A percentile compares a stretch with the other conserved stretches of the same genome.
These are phyloP conservation scores for Emericellopsis atlantica DNA, from an alignment of 2,329 filamentous ascomycete genomes.

Conservation along the genomic window DNA sequence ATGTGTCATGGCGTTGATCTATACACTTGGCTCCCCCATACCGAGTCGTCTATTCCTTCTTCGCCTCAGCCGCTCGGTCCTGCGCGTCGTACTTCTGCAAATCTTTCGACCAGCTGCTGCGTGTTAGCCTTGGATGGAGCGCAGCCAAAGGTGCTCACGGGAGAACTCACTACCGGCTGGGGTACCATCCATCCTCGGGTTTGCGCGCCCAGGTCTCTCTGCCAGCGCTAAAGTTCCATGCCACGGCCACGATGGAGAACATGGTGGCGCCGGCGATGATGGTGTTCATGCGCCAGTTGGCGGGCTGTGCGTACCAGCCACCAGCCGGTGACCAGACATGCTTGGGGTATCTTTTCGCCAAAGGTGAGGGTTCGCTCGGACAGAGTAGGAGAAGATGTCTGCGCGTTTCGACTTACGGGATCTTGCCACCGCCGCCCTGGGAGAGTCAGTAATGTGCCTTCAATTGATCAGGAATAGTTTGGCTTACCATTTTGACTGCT, in stretches of 20 bases:
- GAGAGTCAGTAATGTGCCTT: no score
- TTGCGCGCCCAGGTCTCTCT: constrained; percentile 62
- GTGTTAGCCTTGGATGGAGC: constrained; percentile 7
- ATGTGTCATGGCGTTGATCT: not conserved
- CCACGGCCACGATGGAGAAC: constrained; percentile 52
- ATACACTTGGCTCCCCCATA: not conserved
- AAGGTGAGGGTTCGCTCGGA: constrained; percentile 8
- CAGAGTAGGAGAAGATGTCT: not conserved
- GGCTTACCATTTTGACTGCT: constrained; percentile 1
- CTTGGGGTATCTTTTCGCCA: constrained; percentile 69
- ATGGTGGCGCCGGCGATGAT: constrained; percentile 58
- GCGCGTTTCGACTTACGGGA: constrained; percentile 32
- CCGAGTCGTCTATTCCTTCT: constrained; percentile 13
- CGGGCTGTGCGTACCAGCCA: constrained; percentile 92
- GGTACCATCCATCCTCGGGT: constrained; percentile 69
- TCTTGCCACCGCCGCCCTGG: constrained; percentile 63
- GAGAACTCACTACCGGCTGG: constrained; percentile 66
- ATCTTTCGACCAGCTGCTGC: constrained; percentile 30
- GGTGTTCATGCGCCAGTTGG: constrained; percentile 93
- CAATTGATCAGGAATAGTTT: not conserved
- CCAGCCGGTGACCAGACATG: constrained; percentile 98
- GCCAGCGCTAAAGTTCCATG: constrained; percentile 62
- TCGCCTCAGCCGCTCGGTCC: constrained; percentile 20
- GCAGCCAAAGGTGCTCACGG: not conserved
- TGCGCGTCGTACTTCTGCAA: constrained; percentile 31